Evolutionary conservation across 2,329 filamentous ascomycete genomes (phyloP).

Genomic region (Fusarium decemcellulare): DNA sequence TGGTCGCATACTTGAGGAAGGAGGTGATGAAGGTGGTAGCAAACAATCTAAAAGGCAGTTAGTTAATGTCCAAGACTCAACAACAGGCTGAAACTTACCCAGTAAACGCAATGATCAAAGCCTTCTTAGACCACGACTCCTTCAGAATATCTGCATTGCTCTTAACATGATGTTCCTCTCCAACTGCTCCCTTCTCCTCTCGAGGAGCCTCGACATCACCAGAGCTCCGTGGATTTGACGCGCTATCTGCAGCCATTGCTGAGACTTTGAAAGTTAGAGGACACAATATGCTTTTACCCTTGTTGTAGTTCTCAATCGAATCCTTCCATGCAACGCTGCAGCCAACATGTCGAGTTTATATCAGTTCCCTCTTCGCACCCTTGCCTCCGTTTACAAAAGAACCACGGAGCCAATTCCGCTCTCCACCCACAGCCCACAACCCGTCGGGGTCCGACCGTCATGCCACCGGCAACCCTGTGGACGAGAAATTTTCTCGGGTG

Average conservation of each 20-base stretch:
- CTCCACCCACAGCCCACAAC: constrained; percentile 15
- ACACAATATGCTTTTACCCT: background rate
- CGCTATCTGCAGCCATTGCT: constrained; percentile 25
- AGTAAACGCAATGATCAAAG: constrained; percentile 42
- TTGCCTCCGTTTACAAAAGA: background rate
- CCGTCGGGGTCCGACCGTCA: constrained; percentile 3
- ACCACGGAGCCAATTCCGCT: constrained; percentile 30
- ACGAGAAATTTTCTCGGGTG: background rate
- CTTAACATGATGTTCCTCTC: background rate
- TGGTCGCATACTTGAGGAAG: constrained; percentile 51
- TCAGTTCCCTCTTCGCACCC: constrained; percentile 10
- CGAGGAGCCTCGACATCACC: constrained; percentile 28
- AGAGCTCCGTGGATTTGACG: constrained; percentile 27
- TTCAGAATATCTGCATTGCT: constrained; percentile 40
- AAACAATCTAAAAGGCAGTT: constrained; percentile 40
- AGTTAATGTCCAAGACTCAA: background rate
- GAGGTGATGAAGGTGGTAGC: constrained; percentile 49
- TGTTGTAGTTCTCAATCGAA: background rate
- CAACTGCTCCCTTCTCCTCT: constrained; percentile 9
- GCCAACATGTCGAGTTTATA: constrained; percentile 4
- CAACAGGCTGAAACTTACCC: constrained; percentile 23
- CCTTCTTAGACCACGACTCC: constrained; percentile 44
- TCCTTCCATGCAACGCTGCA: constrained; percentile 1
- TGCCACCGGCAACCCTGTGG: background rate
- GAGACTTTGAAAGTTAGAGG: background rate